These are phyloP conservation scores for Galeopsis tetrahit DNA, from an alignment of 257 asterid species.

Conservation along the genomic window DNA sequence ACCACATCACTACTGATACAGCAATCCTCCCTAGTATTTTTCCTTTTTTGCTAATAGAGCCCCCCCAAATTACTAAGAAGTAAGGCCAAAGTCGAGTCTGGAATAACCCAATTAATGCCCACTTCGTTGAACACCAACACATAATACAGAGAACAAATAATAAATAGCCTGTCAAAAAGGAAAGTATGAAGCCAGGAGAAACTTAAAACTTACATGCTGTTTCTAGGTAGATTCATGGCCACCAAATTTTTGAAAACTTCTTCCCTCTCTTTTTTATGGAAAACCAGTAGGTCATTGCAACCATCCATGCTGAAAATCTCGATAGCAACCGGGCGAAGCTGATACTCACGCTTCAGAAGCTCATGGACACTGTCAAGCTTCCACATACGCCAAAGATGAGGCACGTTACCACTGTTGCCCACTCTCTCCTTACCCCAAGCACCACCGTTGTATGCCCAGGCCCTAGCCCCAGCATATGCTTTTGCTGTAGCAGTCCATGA, in stretches of 20 bases:
- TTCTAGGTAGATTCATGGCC: constrained; percentile 98
- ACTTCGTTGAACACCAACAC: too few species aligned
- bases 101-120: too few species aligned
- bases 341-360: constrained; percentile 97
- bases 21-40: too few species aligned
- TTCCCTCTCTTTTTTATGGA: constrained; percentile 97
- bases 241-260: constrained; percentile 90
- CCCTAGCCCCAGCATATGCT: constrained; percentile 86
- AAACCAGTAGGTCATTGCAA: constrained; percentile 96
- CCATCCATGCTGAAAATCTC: constrained; percentile 99
- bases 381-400: constrained; percentile 99
- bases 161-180: constrained; percentile 22
- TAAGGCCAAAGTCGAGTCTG: too few species aligned
- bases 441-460: constrained; percentile 99
- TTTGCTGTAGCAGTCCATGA: constrained; percentile 85
- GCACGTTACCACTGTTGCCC: constrained; percentile 73
- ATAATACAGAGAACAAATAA: background rate
- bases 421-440: constrained; percentile 99
- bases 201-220: constrained; percentile 82
- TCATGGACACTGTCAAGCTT: constrained; percentile 97
- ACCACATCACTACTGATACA: too few species aligned
- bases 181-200: constrained; percentile 28
- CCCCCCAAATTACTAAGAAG: too few species aligned
- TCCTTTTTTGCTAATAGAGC: too few species aligned
- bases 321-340: constrained; percentile 97